These are phyloP conservation scores for Oemleria cerasiformis DNA, from an alignment of 306 rosid genomes.

Conservation along the genomic window DNA sequence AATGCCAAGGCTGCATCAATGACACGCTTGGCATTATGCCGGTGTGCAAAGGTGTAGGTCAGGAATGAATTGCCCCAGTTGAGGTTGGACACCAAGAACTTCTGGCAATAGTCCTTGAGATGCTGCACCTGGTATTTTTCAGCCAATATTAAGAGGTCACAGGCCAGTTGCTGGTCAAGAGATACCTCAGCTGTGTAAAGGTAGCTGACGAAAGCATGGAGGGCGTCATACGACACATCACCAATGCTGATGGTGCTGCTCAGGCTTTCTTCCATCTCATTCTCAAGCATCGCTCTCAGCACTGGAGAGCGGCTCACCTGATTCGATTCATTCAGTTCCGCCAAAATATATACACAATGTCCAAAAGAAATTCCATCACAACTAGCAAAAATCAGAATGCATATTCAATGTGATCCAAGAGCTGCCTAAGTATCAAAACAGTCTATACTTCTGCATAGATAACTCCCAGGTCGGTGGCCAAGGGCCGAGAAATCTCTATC, in stretches of 20 bases:
- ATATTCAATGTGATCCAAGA: neutral
- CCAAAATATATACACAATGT: neutral
- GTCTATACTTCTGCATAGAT: no score
- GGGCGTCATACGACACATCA: conserved; percentile 65
- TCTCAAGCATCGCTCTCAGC: conserved; percentile 83
- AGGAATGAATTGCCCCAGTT: conserved; percentile 64
- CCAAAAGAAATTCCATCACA: neutral
- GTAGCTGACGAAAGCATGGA: conserved; percentile 64
- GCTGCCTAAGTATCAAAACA: no score
- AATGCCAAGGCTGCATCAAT: conserved; percentile 52
- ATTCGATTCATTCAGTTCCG: neutral
- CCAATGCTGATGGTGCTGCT: conserved; percentile 73
- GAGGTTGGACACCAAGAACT: conserved; percentile 51
- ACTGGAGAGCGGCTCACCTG: conserved; percentile 84
- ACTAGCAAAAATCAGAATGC: neutral
- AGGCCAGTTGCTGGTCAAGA: conserved; percentile 77
- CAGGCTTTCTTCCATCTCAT: conserved; percentile 78
- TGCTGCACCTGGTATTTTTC: conserved; percentile 80
- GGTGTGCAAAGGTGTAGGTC: conserved; percentile 63
- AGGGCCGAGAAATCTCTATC: no score
- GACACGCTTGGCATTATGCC: conserved; percentile 60
- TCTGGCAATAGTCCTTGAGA: conserved; percentile 71
- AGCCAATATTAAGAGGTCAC: conserved; percentile 55
- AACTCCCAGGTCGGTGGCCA: no score
- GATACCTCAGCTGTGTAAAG: conserved; percentile 72